A percentile compares a stretch with the other conserved stretches of the same genome.
These are phyloP conservation scores for Penicillium dipodomyicola DNA, from an alignment of 495 filamentous ascomycete species.

Conservation along the genomic window DNA sequence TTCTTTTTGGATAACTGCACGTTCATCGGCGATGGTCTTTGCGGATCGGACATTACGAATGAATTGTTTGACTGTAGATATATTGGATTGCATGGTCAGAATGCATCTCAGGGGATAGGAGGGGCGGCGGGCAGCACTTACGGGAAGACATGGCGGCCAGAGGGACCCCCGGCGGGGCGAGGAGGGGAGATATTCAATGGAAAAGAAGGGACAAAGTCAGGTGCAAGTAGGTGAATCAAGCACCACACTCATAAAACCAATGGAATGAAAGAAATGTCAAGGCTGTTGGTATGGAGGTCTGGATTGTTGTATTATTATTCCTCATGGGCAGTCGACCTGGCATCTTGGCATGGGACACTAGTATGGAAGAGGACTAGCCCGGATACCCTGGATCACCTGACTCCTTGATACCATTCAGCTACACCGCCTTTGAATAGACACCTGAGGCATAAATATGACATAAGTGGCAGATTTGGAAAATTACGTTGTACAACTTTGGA, in stretches of 20 bases:
- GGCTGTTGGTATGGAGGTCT: slow-evolving; percentile 17
- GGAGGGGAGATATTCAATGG: slow-evolving; percentile 21
- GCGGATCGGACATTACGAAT: slow-evolving; percentile 97
- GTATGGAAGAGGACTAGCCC: slow-evolving; percentile 9
- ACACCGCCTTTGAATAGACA: slow-evolving; percentile 4
- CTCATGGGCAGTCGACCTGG: slow-evolving; percentile 34
- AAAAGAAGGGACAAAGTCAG: slow-evolving; percentile 3
- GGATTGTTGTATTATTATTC: slow-evolving; percentile 32
- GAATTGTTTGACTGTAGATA: slow-evolving; percentile 87
- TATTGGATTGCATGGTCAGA: slow-evolving; percentile 17
- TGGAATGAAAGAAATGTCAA: slow-evolving; percentile 14
- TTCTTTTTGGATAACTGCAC: slow-evolving; percentile 97
- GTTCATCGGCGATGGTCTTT: slow-evolving; percentile 98
- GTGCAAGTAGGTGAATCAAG: slow-evolving; percentile 14
- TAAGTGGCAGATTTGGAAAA: slow-evolving; percentile 2
- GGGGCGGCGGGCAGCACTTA: slow-evolving; percentile 45
- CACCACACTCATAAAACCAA: slow-evolving; percentile 11
- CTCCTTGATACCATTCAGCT: not conserved
- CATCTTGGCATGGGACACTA: slow-evolving; percentile 32
- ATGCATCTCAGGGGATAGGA: slow-evolving; percentile 36
- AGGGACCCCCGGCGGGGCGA: slow-evolving; percentile 39
- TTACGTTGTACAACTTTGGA: no score
- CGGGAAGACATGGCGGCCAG: slow-evolving; percentile 64
- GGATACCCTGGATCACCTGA: slow-evolving; percentile 1
- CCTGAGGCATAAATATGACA: not conserved